A percentile compares a stretch with the other conserved stretches of the same genome.
phyloP scores from a whole-genome alignment of 2,329 filamentous ascomycete species.

The Diaporthe vaccinii region DNA sequence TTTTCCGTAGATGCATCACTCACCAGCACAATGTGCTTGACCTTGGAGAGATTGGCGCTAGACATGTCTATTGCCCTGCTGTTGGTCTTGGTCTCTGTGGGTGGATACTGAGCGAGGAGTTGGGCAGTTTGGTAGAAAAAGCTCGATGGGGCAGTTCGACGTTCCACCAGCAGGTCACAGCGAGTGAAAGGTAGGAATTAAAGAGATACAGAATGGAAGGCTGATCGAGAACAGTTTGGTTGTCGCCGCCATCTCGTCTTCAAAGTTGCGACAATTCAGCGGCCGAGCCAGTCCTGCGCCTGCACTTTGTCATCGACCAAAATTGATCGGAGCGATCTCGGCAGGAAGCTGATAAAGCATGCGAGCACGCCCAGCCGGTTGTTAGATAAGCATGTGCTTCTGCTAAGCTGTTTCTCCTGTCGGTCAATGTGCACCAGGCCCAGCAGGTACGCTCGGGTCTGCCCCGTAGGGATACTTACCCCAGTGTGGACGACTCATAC shows the following conservation, averaged over 20 bases:
- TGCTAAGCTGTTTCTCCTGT: not conserved
- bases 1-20: slow-evolving; percentile 35
- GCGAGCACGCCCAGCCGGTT: not conserved
- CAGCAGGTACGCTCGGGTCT: not conserved
- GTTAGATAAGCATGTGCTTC: slow-evolving; percentile 29
- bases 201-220: too few species aligned
- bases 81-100: not conserved
- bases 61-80: slow-evolving; percentile 63
- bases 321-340: slow-evolving; percentile 37
- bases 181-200: not conserved
- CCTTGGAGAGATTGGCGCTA: slow-evolving; percentile 64
- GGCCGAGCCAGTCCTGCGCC: not conserved
- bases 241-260: slow-evolving; percentile 34
- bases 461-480: not conserved
- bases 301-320: slow-evolving; percentile 37
- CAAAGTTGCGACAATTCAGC: not conserved
- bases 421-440: not conserved
- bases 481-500: not conserved
- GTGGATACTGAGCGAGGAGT: not conserved
- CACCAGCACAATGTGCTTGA: slow-evolving; percentile 82
- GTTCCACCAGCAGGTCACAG: not conserved
- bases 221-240: not conserved
- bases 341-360: slow-evolving; percentile 41
- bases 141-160: not conserved
- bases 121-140: not conserved